These are phyloP conservation scores for Aspergillus conjunctus DNA, from an alignment of 495 filamentous ascomycete species.

Conservation along the genomic window DNA sequence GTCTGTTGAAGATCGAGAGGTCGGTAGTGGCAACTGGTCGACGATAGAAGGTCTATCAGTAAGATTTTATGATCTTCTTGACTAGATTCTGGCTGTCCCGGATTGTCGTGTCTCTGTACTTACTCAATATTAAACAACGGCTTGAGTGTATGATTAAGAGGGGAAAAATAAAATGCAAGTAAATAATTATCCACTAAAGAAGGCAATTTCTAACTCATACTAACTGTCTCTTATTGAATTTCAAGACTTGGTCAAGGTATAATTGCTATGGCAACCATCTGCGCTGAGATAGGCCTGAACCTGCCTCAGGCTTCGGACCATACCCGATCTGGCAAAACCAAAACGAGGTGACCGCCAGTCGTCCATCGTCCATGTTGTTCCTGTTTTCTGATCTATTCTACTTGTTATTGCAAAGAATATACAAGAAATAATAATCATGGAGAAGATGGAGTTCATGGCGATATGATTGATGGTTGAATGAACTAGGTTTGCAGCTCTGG, in stretches of 20 bases:
- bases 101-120: too few species aligned
- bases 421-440: background rate
- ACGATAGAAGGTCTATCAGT: too few species aligned
- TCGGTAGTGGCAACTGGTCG: too few species aligned
- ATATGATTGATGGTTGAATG: conserved; percentile 14
- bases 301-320: conserved; percentile 27
- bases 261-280: conserved; percentile 36
- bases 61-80: too few species aligned
- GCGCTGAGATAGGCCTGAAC: conserved; percentile 4
- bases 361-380: conserved; percentile 13
- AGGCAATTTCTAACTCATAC: too few species aligned
- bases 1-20: too few species aligned
- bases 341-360: conserved; percentile 19
- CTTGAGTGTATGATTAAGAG: too few species aligned
- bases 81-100: too few species aligned
- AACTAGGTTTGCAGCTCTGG: conserved; percentile 1
- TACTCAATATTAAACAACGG: too few species aligned
- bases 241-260: background rate
- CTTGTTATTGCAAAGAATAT: background rate
- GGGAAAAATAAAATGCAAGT: background rate
- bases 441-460: background rate
- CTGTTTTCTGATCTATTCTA: conserved; percentile 18
- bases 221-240: background rate
- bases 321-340: conserved; percentile 27
- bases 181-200: background rate